phyloP scores from a whole-genome alignment of 768 basidiomycete species.

The Termitomyces sp. region DNA sequence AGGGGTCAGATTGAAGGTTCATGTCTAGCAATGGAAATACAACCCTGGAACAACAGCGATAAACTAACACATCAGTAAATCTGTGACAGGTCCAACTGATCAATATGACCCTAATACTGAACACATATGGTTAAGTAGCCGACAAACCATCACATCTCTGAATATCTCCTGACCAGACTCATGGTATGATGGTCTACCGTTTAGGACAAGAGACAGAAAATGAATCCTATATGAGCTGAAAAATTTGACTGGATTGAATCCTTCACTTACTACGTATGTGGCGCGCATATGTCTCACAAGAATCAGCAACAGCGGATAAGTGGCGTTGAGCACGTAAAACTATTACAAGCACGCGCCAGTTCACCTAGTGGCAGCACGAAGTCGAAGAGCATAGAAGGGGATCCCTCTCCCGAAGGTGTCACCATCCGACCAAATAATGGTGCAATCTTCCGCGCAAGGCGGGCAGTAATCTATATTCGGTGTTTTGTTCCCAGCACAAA shows the following conservation, averaged over 20 bases:
- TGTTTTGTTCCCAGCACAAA: constrained; percentile 30
- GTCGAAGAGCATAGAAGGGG: constrained; percentile 20
- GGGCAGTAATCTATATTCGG: constrained; percentile 33
- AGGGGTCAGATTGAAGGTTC: neutral
- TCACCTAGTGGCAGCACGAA: constrained; percentile 21
- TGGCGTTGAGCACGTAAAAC: constrained; percentile 40
- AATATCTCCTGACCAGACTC: constrained; percentile 10
- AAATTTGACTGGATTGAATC: too few relatives aligned
- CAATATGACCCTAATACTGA: neutral
- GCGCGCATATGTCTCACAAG: constrained; percentile 22
- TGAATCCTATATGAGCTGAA: constrained; percentile 18
- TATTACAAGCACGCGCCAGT: constrained; percentile 23
- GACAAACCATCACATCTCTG: constrained; percentile 11
- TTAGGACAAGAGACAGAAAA: constrained; percentile 12
- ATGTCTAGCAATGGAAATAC: constrained; percentile 4
- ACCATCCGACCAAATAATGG: constrained; percentile 25
- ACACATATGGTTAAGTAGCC: constrained; percentile 21
- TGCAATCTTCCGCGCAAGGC: constrained; percentile 44
- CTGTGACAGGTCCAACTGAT: constrained; percentile 15
- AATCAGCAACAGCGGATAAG: constrained; percentile 28
- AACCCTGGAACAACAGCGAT: constrained; percentile 10
- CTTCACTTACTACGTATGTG: constrained; percentile 22
- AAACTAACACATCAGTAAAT: constrained; percentile 6
- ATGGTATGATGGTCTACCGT: constrained; percentile 15
- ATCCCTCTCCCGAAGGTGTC: constrained; percentile 28